A percentile compares a stretch with the other conserved stretches of the same genome.
phyloP scores from a whole-genome alignment of 2,329 filamentous ascomycete species.

The Neofusicoccum cordaticola region DNA sequence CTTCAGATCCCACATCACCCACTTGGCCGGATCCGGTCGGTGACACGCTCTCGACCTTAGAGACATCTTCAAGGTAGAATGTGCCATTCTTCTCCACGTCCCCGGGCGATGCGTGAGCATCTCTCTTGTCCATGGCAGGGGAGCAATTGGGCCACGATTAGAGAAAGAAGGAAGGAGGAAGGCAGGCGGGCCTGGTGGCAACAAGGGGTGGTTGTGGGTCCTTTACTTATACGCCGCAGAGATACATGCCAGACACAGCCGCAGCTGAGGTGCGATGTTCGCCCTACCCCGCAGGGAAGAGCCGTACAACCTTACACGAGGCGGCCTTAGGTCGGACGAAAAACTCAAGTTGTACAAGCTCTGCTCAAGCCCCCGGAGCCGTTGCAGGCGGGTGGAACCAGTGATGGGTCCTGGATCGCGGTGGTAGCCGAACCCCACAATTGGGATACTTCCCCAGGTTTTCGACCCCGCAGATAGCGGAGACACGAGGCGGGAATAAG shows the following conservation, averaged over 20 bases:
- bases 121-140: background rate
- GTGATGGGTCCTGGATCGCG: background rate
- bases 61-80: background rate
- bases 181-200: background rate
- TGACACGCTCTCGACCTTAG: background rate
- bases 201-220: background rate
- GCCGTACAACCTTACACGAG: background rate
- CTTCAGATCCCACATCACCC: background rate
- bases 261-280: background rate
- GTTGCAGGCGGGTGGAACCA: background rate
- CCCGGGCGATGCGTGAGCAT: background rate
- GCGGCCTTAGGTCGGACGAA: background rate
- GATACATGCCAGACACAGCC: background rate
- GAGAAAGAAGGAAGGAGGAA: background rate
- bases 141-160: background rate
- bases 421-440: background rate
- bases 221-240: background rate
- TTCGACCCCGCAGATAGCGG: constrained; percentile 5
- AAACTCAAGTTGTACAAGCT: constrained; percentile 6
- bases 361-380: background rate
- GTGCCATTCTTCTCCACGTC: background rate
- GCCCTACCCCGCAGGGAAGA: background rate
- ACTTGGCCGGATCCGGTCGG: background rate
- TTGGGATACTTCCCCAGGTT: background rate
- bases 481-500: background rate